A percentile compares a stretch with the other conserved stretches of the same genome.
Conservation (phyloP, 805 yeast species). For the Candida maris region DNA sequence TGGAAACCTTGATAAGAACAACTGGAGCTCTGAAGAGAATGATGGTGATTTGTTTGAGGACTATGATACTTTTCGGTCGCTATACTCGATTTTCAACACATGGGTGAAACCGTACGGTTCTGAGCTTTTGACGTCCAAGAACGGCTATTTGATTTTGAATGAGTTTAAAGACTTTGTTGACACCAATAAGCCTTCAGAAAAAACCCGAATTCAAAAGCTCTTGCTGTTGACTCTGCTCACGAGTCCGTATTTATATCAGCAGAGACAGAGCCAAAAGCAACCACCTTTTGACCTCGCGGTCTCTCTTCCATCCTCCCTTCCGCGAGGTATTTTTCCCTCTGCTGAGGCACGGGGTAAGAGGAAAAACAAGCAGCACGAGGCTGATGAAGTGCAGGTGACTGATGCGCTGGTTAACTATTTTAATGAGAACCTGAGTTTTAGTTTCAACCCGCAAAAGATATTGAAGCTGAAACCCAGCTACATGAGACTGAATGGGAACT, state of each 20-base stretch:
- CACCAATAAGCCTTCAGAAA: slow-evolving; percentile 10
- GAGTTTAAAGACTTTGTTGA: slow-evolving; percentile 13
- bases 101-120: not conserved
- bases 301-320: slow-evolving; percentile 9
- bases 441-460: slow-evolving; percentile 20
- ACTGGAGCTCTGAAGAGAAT: slow-evolving; percentile 33
- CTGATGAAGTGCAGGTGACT: slow-evolving; percentile 15
- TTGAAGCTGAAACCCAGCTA: slow-evolving; percentile 21
- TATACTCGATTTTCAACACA: slow-evolving; percentile 21
- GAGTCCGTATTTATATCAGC: slow-evolving; percentile 20
- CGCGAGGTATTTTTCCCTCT: slow-evolving; percentile 9
- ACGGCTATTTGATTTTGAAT: slow-evolving; percentile 3
- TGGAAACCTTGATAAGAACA: slow-evolving; percentile 32
- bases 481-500: slow-evolving; percentile 8
- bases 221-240: slow-evolving; percentile 25
- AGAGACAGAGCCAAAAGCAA: slow-evolving; percentile 6
- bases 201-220: slow-evolving; percentile 22
- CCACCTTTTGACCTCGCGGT: slow-evolving; percentile 11
- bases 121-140: not conserved
- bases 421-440: slow-evolving; percentile 23
- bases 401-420: slow-evolving; percentile 20
- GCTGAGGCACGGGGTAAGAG: slow-evolving; percentile 9
- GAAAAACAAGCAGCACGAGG: slow-evolving; percentile 14
- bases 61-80: slow-evolving; percentile 21
- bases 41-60: slow-evolving; percentile 32